These are phyloP conservation scores for Penicillium corylophilum DNA, from an alignment of 2,329 filamentous ascomycete species.

Conservation along the genomic window DNA sequence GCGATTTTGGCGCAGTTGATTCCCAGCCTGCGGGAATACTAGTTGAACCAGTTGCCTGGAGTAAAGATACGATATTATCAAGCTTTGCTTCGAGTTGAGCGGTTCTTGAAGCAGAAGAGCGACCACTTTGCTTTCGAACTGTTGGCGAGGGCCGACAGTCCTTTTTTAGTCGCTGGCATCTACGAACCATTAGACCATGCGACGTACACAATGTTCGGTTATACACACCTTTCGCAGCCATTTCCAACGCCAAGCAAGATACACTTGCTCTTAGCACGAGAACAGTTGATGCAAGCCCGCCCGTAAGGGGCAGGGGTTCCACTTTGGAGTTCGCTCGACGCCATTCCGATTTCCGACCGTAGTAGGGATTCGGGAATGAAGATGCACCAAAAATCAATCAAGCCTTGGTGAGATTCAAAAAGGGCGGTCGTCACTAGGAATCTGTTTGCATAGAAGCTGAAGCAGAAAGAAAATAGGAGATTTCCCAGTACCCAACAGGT, in stretches of 20 bases:
- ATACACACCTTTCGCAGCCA: conserved; percentile 28
- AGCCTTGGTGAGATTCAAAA: not conserved
- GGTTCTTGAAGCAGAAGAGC: conserved; percentile 19
- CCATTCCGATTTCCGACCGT: conserved; percentile 13
- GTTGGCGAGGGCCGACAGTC: conserved; percentile 42
- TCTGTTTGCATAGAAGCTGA: conserved; percentile 3
- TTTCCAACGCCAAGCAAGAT: conserved; percentile 32
- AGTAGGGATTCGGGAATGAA: conserved; percentile 4
- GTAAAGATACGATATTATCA: conserved; percentile 28
- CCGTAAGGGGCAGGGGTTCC: conserved; percentile 34
- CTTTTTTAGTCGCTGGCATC: conserved; percentile 45
- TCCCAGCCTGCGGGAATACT: conserved; percentile 17
- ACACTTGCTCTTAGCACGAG: conserved; percentile 49
- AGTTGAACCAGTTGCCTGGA: conserved; percentile 26
- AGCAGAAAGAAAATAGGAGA: not conserved
- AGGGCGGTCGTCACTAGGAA: not conserved
- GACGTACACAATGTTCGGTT: not conserved
- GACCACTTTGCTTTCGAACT: conserved; percentile 32
- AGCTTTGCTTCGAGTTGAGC: conserved; percentile 31
- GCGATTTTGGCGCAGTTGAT: not conserved
- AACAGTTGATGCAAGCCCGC: conserved; percentile 44
- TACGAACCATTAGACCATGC: conserved; percentile 15
- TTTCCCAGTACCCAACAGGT: conserved; percentile 1
- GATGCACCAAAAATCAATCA: not conserved
- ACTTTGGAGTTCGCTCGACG: conserved; percentile 10